Conservation (phyloP, 1,284 basidiomycete genomes). For the Austroboletus novae-zelandiae region DNA sequence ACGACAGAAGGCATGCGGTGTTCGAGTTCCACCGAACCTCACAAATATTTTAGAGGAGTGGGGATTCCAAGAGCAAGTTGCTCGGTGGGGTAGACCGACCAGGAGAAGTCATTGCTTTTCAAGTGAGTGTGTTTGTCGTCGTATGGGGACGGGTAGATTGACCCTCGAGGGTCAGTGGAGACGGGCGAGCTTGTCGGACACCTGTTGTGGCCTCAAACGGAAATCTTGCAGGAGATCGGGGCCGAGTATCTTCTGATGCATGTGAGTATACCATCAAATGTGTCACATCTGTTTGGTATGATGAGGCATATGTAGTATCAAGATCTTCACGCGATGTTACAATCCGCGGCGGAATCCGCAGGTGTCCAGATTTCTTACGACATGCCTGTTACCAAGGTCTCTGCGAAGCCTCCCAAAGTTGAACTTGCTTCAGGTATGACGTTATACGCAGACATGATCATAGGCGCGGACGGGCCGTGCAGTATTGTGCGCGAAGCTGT, state of each 20-base stretch:
- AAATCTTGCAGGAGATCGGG: conserved; percentile 48
- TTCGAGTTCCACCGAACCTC: conserved; percentile 47
- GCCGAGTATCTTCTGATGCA: conserved; percentile 46
- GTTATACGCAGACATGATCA: conserved; percentile 33
- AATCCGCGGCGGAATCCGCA: conserved; percentile 37
- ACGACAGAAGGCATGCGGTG: conserved; percentile 35
- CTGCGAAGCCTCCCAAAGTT: conserved; percentile 28
- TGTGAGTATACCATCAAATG: conserved; percentile 27
- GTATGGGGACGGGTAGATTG: not conserved
- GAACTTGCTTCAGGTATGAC: conserved; percentile 30
- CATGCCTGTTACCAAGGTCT: conserved; percentile 33
- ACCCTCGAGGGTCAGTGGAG: conserved; percentile 32
- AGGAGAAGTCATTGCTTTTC: conserved; percentile 20
- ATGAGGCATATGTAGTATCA: conserved; percentile 33
- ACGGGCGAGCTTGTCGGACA: conserved; percentile 41
- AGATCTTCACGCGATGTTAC: conserved; percentile 42
- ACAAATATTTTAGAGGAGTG: conserved; percentile 48
- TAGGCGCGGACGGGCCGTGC: conserved; percentile 37
- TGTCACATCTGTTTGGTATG: conserved; percentile 8
- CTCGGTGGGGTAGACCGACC: conserved; percentile 30
- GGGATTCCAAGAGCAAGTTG: conserved; percentile 43
- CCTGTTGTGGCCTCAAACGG: conserved; percentile 43
- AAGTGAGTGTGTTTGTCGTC: conserved; percentile 20
- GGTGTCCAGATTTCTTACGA: conserved; percentile 39
- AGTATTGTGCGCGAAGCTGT: conserved; percentile 18